Evolutionary conservation across 2,329 filamentous ascomycete genomes (phyloP).

Genomic region (Colletotrichum orbiculare): DNA sequence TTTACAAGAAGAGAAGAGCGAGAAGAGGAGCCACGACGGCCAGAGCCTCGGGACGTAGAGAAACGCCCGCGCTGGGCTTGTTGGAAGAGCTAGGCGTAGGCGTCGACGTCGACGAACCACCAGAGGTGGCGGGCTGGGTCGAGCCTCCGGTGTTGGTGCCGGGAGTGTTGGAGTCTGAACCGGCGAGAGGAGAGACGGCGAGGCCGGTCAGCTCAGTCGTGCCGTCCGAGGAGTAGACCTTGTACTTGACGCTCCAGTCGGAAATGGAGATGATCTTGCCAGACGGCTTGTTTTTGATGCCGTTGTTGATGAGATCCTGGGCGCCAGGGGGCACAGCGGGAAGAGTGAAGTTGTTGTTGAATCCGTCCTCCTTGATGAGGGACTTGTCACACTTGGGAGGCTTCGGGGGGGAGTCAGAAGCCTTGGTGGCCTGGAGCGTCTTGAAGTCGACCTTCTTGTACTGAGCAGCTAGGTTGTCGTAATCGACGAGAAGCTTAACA

Average conservation of each 20-base stretch:
- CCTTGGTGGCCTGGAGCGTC: conserved; percentile 71
- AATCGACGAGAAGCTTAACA: conserved; percentile 71
- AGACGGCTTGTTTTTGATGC: conserved; percentile 71
- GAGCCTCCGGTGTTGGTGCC: conserved; percentile 53
- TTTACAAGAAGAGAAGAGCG: conserved; percentile 36
- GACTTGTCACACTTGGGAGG: conserved; percentile 72
- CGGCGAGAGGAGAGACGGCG: conserved; percentile 58
- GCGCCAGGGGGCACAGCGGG: conserved; percentile 75
- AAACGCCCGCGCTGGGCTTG: conserved; percentile 39
- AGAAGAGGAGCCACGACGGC: conserved; percentile 32
- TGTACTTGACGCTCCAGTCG: conserved; percentile 66
- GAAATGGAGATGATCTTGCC: conserved; percentile 77
- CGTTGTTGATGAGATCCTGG: conserved; percentile 79
- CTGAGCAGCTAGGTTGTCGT: conserved; percentile 78
- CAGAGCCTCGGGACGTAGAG: conserved; percentile 29
- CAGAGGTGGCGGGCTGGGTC: conserved; percentile 15
- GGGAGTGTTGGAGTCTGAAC: conserved; percentile 57
- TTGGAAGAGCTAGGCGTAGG: conserved; percentile 41
- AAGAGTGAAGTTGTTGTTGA: conserved; percentile 83
- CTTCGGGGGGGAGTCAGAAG: conserved; percentile 59
- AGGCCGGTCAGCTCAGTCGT: conserved; percentile 54
- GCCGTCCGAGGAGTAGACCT: conserved; percentile 54
- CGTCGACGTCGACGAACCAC: conserved; percentile 34
- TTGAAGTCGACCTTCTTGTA: conserved; percentile 80
- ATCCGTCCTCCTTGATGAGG: conserved; percentile 75